phyloP scores from a whole-genome alignment of 2,329 filamentous ascomycete species.

The Xylaria sp. region DNA sequence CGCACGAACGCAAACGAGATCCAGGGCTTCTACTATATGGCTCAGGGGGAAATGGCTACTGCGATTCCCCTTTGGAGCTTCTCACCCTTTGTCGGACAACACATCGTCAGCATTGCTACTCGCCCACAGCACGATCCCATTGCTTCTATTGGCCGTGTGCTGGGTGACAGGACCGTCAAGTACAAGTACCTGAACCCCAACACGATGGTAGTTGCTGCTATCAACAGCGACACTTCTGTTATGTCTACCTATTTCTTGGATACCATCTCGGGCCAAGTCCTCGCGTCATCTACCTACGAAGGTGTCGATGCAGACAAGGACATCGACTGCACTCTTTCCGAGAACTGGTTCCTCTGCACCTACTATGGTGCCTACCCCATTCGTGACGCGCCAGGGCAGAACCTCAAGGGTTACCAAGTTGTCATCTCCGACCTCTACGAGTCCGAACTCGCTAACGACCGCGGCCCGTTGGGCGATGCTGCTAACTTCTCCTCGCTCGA shows the following conservation, averaged over 20 bases:
- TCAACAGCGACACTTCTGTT: conserved; percentile 51
- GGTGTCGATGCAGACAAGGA: conserved; percentile 70
- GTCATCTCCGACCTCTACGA: conserved; percentile 87
- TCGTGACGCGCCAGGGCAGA: conserved; percentile 47
- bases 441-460: conserved; percentile 74
- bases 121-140: conserved; percentile 75
- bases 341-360: conserved; percentile 94
- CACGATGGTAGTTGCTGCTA: conserved; percentile 67
- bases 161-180: conserved; percentile 85
- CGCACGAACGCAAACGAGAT: conserved; percentile 45
- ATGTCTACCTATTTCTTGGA: conserved; percentile 78
- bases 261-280: conserved; percentile 73
- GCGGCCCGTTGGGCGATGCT: conserved; percentile 66
- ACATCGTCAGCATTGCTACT: conserved; percentile 61
- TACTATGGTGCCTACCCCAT: conserved; percentile 59
- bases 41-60: conserved; percentile 37
- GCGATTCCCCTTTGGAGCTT: conserved; percentile 67
- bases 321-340: conserved; percentile 72
- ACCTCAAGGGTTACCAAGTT: conserved; percentile 78
- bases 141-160: conserved; percentile 88
- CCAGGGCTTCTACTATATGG: conserved; percentile 50
- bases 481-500: conserved; percentile 74
- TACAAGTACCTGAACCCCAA: conserved; percentile 98
- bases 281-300: conserved; percentile 64
- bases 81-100: conserved; percentile 57